Evolutionary conservation across 257 asterid genomes (phyloP), one percentile per base, ranked within the genome.

Genomic region (Schizonepeta tenuifolia): DNA sequence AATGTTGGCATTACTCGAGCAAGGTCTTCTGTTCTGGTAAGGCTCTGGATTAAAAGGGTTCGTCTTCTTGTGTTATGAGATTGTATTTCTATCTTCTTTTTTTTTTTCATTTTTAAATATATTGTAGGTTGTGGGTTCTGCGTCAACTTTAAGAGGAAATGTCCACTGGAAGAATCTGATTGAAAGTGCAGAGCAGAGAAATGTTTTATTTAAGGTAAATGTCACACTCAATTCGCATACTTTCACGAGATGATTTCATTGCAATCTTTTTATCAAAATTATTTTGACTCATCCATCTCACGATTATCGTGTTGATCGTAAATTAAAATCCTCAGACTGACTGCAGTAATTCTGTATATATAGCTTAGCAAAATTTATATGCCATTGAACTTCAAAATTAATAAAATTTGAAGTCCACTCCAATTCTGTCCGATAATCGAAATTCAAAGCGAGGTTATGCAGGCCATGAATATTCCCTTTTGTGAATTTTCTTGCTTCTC

Each of bases 1-100:
- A 95, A 95, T 75, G 99, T 95, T 47, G 99, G 98, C 73, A 92
- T 95, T 60, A 95, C 99, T 70, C 83, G 99, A 67, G 98, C 99
- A 43, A 87, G 96, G 82, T 87, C 98, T 58, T 92, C 99, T 60
- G 92, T 95, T 78, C 86, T 95, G 98, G 99, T 95, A 88, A 59
- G 82, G 17, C 51, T 64, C 59, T 49, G 17, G 46, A 47, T 46
- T 28, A 5, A 66, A 26, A 9, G 10, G 35, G 10, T 28, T n/a
- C 3, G 7, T 40, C 18, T 18, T 35, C 40, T 43, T 21, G 20
- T 41, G 17, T 20, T 41, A 24, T 65, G 70, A 15, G 43, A 46
- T 65, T 14, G 41, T 14, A 14, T 38, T 44, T 44, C 14, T 26
- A 7, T 13, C 7, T 71, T 46, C n/a, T n/a, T 24, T 1, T 24